phyloP scores from a whole-genome alignment of 768 basidiomycete species.

The Fistulinella prunicolor region DNA sequence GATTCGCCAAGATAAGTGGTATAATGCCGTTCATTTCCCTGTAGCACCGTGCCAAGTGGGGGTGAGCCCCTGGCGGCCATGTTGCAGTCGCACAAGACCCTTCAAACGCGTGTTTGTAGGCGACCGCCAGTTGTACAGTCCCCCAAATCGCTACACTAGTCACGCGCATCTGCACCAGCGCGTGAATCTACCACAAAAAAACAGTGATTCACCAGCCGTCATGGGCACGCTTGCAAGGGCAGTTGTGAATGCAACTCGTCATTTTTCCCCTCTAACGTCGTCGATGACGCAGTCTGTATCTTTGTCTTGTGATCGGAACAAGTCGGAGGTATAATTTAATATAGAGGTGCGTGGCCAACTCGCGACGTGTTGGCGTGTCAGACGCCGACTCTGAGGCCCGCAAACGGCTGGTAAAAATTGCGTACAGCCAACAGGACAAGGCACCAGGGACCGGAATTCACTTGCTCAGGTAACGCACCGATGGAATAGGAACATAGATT shows the following conservation, averaged over 20 bases:
- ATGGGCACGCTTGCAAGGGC: neutral
- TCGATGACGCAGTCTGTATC: neutral
- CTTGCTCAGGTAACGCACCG: neutral
- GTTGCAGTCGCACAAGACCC: constrained; percentile 20
- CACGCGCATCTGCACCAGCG: neutral
- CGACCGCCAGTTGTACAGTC: constrained; percentile 1
- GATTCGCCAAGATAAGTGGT: constrained; percentile 13
- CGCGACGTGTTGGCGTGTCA: constrained; percentile 4
- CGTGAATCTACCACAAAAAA: neutral
- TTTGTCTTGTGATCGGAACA: neutral
- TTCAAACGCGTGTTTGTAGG: constrained; percentile 18
- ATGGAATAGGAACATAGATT: neutral
- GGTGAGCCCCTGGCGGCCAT: constrained; percentile 22
- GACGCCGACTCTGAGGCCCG: neutral
- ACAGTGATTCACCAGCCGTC: constrained; percentile 1
- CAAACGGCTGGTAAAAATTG: constrained; percentile 6
- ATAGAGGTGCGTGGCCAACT: constrained; percentile 12
- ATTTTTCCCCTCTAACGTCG: neutral
- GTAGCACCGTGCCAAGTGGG: constrained; percentile 13
- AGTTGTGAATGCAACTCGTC: neutral
- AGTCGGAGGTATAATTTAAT: neutral
- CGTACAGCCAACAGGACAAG: constrained; percentile 17
- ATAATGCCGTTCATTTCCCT: constrained; percentile 26
- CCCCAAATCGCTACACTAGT: neutral
- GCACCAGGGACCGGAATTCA: constrained; percentile 19